These are phyloP conservation scores for Gaillardinia entomophila DNA, from an alignment of 805 yeast species.

Conservation along the genomic window DNA sequence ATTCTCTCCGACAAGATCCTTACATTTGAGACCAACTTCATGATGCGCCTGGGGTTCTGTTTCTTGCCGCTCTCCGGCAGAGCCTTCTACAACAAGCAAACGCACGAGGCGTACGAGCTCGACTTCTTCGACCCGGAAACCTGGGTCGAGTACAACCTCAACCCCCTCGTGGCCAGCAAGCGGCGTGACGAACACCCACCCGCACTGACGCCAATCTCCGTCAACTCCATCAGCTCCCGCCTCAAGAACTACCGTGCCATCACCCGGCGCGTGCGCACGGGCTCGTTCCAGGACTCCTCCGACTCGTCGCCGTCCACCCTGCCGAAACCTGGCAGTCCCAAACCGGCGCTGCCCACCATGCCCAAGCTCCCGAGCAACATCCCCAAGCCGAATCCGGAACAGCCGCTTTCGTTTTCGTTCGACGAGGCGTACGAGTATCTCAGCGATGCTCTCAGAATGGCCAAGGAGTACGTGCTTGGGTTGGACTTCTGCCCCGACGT, in stretches of 20 bases:
- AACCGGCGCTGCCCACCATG: too few relatives aligned
- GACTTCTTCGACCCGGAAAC: constrained; percentile 77
- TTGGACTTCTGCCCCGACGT: constrained; percentile 48
- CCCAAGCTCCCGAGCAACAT: too few relatives aligned
- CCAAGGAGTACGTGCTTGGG: constrained; percentile 53
- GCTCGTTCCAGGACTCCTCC: background rate
- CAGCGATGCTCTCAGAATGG: constrained; percentile 49
- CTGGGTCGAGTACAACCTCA: constrained; percentile 72
- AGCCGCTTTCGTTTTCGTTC: constrained; percentile 26
- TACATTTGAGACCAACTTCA: constrained; percentile 76
- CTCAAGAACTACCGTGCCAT: constrained; percentile 18
- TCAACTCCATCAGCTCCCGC: constrained; percentile 22
- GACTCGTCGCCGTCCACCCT: background rate
- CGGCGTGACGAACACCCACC: constrained; percentile 14
- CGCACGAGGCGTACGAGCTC: constrained; percentile 53
- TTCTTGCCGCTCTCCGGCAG: constrained; percentile 75
- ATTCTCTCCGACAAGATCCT: constrained; percentile 67
- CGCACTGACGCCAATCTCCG: too few relatives aligned
- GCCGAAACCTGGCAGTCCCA: too few relatives aligned
- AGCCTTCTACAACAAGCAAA: constrained; percentile 59
- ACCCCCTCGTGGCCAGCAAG: constrained; percentile 59
- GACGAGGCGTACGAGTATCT: constrained; percentile 64
- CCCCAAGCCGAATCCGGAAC: background rate
- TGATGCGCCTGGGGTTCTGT: constrained; percentile 79
- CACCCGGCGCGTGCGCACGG: constrained; percentile 8